phyloP scores from a whole-genome alignment of 257 asterid genomes.

The Anisodus tanguticus region DNA sequence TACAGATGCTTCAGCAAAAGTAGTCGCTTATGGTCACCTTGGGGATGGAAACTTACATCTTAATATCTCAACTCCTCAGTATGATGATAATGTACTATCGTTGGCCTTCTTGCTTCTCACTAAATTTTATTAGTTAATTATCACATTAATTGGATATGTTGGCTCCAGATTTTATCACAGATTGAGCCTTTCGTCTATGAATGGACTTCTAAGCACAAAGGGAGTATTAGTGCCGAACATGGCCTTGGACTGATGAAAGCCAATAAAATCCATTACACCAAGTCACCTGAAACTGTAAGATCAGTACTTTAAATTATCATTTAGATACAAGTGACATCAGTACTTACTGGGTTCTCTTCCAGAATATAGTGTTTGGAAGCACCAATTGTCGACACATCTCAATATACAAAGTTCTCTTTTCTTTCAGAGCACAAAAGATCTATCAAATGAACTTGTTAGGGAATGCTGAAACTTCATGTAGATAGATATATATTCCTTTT shows the following conservation, averaged over 20 bases:
- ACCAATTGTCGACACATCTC: neutral
- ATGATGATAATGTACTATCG: slow-evolving; percentile 64
- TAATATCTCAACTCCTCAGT: slow-evolving; percentile 74
- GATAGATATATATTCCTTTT: neutral
- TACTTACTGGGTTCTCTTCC: neutral
- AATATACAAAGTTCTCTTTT: slow-evolving; percentile 7
- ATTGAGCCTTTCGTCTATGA: slow-evolving; percentile 96
- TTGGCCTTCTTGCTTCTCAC: slow-evolving; percentile 30
- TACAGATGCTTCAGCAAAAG: slow-evolving; percentile 68
- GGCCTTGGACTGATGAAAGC: slow-evolving; percentile 99
- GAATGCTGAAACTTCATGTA: neutral
- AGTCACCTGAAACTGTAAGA: slow-evolving; percentile 83
- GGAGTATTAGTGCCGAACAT: slow-evolving; percentile 98
- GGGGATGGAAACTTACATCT: slow-evolving; percentile 98
- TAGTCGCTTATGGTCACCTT: slow-evolving; percentile 92
- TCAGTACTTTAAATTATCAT: slow-evolving; percentile 17
- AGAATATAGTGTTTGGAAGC: slow-evolving; percentile 12
- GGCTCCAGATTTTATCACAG: slow-evolving; percentile 67
- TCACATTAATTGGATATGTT: slow-evolving; percentile 28
- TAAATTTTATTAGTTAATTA: slow-evolving; percentile 28
- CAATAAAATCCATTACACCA: slow-evolving; percentile 87
- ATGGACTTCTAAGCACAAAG: slow-evolving; percentile 94
- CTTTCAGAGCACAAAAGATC: neutral
- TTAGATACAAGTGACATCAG: neutral
- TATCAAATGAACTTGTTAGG: slow-evolving; percentile 11